phyloP scores from a whole-genome alignment of 768 basidiomycete species.

The Thelephora aurantiotincta region DNA sequence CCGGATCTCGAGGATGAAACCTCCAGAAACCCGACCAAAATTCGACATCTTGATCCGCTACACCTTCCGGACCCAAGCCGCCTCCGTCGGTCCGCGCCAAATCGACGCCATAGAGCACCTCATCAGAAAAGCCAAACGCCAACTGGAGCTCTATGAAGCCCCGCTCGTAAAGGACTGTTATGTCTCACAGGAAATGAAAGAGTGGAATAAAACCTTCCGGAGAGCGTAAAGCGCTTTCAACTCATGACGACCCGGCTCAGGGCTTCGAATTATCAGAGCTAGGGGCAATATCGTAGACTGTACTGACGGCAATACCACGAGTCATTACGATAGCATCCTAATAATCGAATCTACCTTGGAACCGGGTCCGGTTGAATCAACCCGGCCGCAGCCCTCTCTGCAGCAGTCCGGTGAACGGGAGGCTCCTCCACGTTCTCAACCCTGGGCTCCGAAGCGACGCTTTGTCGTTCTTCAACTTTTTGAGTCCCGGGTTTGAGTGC shows the following conservation, averaged over 20 bases:
- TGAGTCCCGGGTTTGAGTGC: neutral
- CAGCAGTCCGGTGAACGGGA: no score
- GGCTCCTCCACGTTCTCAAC: no score
- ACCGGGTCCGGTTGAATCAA: constrained; percentile 1
- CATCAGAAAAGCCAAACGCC: constrained; percentile 50
- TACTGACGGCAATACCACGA: no score
- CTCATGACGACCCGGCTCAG: no score
- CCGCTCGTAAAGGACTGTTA: constrained; percentile 58
- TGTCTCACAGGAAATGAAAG: constrained; percentile 55
- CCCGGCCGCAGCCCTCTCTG: constrained; percentile 2
- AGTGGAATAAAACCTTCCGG: constrained; percentile 33
- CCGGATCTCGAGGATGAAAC: constrained; percentile 61
- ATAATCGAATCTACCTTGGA: no score
- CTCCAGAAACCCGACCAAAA: constrained; percentile 39
- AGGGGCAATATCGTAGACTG: no score
- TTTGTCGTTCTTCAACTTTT: no score
- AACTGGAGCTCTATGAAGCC: constrained; percentile 59
- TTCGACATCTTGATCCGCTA: constrained; percentile 59
- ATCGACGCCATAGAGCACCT: constrained; percentile 63
- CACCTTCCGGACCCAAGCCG: constrained; percentile 52
- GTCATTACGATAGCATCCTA: no score
- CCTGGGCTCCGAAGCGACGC: no score
- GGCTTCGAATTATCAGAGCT: no score
- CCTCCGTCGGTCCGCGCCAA: constrained; percentile 46
- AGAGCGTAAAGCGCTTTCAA: no score